Base-by-base conservation (phyloP, 1,139 yeast species). In the Pichia sp. region DNA sequence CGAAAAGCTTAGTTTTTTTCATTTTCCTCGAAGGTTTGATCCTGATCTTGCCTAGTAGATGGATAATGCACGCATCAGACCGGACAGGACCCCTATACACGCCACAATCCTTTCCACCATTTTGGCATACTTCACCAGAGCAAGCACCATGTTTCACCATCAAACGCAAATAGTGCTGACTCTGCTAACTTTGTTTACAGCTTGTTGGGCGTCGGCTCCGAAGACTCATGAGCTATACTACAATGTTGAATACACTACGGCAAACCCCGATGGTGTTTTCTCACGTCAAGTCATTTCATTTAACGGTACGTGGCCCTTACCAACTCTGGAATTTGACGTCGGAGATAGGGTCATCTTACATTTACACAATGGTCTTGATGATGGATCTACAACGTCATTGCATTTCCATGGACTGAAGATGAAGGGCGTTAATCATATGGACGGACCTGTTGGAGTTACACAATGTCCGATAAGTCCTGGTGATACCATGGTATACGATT, bases 351-450 rank as follows among this genome's bases (percentile, higher is more conserved):
- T 82, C 10, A 60, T 70, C 38, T 51, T 82, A 29, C 70, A 72
- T 45, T 65, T 80, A 45, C 71, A 69, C 20, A 82, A 82, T 53
- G 75, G 73, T 3, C 64, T 82, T 37, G 69, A 69, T 41, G 48
- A 52, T 18, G 52, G 61, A 30, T 5, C 32, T 15, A 68, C 74
- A 49, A 76, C 87, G 6, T 71, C 86, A 6, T 58, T 82, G 36
- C 93, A 82, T 59, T 79, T 81, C 69, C 93, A 82, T 47, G 93
- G 93, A 10, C 55, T 82, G 44, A 77, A 77, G 58, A 83, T 77
- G 62, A 67, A 69, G 26, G 76, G 75, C 11, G 58, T 71, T 3
- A 66, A 61, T 45, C 74, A 71, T 52, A 79, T 77, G 84, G 93
- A 82, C 56, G 93, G 93, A 6, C 86, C 91, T 4, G 79, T 77